Conservation (phyloP, 1,284 basidiomycete genomes). For the Leccinum griseonigrum region DNA sequence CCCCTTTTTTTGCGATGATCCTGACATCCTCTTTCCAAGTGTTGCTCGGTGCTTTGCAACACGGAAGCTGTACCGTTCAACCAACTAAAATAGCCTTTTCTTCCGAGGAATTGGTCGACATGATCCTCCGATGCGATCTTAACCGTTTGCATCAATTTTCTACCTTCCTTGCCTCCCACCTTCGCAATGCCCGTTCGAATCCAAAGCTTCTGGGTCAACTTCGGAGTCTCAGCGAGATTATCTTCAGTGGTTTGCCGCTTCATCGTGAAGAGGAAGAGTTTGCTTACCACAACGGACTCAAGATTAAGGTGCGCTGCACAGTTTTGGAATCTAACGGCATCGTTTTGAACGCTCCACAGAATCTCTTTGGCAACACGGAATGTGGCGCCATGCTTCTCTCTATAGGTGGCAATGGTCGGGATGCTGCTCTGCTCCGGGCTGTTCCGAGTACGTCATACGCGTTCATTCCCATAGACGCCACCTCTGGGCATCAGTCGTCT, state of each 20-base stretch:
- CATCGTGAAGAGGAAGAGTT: slow-evolving; percentile 64
- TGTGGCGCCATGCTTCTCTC: slow-evolving; percentile 64
- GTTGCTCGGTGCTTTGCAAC: slow-evolving; percentile 65
- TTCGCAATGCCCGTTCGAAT: slow-evolving; percentile 58
- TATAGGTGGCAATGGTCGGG: slow-evolving; percentile 42
- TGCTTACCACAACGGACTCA: slow-evolving; percentile 56
- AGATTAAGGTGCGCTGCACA: slow-evolving; percentile 46
- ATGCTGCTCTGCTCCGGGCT: slow-evolving; percentile 48
- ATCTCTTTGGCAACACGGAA: slow-evolving; percentile 73
- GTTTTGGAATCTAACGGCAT: slow-evolving; percentile 1
- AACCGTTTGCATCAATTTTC: slow-evolving; percentile 72
- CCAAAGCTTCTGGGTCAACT: slow-evolving; percentile 59
- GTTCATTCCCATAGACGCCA: slow-evolving; percentile 51
- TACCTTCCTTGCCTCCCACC: slow-evolving; percentile 59
- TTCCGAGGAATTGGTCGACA: slow-evolving; percentile 65
- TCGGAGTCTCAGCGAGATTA: slow-evolving; percentile 53
- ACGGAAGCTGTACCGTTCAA: slow-evolving; percentile 69
- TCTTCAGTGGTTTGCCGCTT: slow-evolving; percentile 61
- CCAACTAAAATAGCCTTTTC: slow-evolving; percentile 62
- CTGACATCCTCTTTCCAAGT: slow-evolving; percentile 36
- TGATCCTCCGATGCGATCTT: slow-evolving; percentile 63
- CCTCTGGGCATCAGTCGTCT: slow-evolving; percentile 47
- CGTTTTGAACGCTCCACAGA: slow-evolving; percentile 36
- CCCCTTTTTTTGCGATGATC: slow-evolving; percentile 20
- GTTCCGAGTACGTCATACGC: slow-evolving; percentile 56